phyloP scores from a whole-genome alignment of 129 eudicot genomes.

The Pulicaria dysenterica region DNA sequence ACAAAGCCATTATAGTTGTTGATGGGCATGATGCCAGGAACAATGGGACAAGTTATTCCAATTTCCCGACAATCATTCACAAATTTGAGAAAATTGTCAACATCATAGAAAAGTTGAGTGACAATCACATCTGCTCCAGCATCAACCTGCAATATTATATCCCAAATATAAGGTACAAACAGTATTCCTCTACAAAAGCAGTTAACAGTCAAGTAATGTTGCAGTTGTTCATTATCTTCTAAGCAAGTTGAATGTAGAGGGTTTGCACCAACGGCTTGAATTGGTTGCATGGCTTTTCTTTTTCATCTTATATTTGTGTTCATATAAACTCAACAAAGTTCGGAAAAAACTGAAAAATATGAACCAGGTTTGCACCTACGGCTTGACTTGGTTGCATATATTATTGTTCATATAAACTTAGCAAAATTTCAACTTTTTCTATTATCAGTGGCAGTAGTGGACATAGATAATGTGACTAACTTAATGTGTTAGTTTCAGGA shows the following conservation, averaged over 20 bases:
- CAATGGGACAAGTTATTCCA: slow-evolving; percentile 93
- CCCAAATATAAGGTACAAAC: not conserved
- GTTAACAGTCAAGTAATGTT: not conserved
- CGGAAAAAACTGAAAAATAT: not conserved
- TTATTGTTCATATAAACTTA: no score
- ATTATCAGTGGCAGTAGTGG: no score
- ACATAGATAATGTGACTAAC: no score
- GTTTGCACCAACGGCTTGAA: not conserved
- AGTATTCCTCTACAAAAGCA: slow-evolving; percentile 7
- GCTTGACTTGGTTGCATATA: no score
- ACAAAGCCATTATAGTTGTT: slow-evolving; percentile 86
- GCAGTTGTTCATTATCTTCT: not conserved
- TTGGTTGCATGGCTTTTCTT: not conserved
- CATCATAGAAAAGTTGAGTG: slow-evolving; percentile 95
- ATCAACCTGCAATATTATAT: slow-evolving; percentile 67
- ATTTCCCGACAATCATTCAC: slow-evolving; percentile 94
- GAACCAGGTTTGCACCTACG: not conserved
- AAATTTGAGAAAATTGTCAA: slow-evolving; percentile 85
- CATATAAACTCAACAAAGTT: not conserved
- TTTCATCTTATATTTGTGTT: not conserved
- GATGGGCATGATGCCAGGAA: slow-evolving; percentile 99
- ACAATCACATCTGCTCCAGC: slow-evolving; percentile 97
- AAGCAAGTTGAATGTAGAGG: not conserved
- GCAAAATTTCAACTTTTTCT: no score
- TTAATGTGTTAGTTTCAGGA: no score